phyloP scores from a whole-genome alignment of 495 filamentous ascomycete species.

The Penicillium cinerascens region DNA sequence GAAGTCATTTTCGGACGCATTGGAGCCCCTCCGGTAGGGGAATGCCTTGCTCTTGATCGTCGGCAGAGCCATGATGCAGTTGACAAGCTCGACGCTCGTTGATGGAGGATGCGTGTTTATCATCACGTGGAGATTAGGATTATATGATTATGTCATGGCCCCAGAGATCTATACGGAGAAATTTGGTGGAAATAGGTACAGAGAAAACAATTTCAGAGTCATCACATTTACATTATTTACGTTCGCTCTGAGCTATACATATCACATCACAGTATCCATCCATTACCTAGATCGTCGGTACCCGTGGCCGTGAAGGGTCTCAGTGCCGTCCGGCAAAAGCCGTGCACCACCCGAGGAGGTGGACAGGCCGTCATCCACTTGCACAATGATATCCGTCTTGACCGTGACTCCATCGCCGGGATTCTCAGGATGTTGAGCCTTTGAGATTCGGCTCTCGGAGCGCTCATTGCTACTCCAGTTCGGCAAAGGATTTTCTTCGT shows the following conservation, averaged over 20 bases:
- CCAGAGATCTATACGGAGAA: background rate
- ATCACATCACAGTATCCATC: background rate
- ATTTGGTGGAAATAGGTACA: background rate
- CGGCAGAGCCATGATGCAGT: background rate
- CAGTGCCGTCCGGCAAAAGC: constrained; percentile 15
- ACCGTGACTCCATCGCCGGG: constrained; percentile 25
- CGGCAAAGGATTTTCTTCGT: constrained; percentile 15
- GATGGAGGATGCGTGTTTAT: background rate
- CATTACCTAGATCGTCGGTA: background rate
- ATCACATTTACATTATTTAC: background rate
- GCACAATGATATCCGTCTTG: constrained; percentile 31
- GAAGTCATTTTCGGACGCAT: constrained; percentile 40
- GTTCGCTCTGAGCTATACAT: background rate
- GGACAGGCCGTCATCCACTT: constrained; percentile 26
- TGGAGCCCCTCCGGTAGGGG: constrained; percentile 33
- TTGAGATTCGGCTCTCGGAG: constrained; percentile 16
- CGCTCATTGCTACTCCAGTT: constrained; percentile 16
- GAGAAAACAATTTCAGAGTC: background rate
- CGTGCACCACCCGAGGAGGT: constrained; percentile 17
- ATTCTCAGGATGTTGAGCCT: constrained; percentile 14
- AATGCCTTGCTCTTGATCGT: constrained; percentile 14
- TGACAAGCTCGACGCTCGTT: background rate
- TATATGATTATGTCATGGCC: background rate
- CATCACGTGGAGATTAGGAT: background rate
- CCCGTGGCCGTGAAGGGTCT: background rate